Base-by-base conservation (phyloP, 768 basidiomycete genomes). In the Tylopilus balloui region DNA sequence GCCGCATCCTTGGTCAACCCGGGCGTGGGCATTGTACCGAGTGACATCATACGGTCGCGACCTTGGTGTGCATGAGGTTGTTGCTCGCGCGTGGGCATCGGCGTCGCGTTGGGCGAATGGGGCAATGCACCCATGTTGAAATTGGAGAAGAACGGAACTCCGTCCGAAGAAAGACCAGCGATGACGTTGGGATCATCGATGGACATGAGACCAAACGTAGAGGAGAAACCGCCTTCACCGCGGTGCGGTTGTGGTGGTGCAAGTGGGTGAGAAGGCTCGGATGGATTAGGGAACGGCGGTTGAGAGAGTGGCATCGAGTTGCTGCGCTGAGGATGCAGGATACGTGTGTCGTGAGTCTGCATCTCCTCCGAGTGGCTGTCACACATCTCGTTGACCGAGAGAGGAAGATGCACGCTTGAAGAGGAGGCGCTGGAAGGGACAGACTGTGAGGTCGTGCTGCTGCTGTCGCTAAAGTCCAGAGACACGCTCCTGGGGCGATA, bases 131-230 rank as follows among this genome's bases (percentile, higher is more conserved):
- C 57, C 54, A 69, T 49, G 17, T 56, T 55, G 6, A 61, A 39
- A 20, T 53, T 56, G 34, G 71, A 70, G 63, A 88, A 88, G 72
- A 88, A 88, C 0, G 84, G 81, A 13, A 77, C 73, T 6, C 74
- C 78, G 50, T 84, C 83, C 4, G 63, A 65, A 1, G 80, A 65
- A 41, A 87, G 71, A 2, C 83, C 78, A 0, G 84, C 81, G 31
- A 88, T 72, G 8, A 83, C 81, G 46, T 77, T 77, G 1, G 81
- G 79, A 59, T 90, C 88, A 48, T 88, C 87, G 43, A 91, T 73
- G 17, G 80, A 81, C 81, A 91, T 78, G 44, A 84, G 73, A 8
- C 85, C 88, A 61, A 91, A 89, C 1, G 82, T 83, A 20, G 75
- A 77, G 4, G 77, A 78, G 58, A 85, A 78, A 1, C 69, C 73